These are phyloP conservation scores for Phaeodactylum tricornutum DNA, from an alignment of 108 stramenopile genomes.

Conservation along the genomic window DNA sequence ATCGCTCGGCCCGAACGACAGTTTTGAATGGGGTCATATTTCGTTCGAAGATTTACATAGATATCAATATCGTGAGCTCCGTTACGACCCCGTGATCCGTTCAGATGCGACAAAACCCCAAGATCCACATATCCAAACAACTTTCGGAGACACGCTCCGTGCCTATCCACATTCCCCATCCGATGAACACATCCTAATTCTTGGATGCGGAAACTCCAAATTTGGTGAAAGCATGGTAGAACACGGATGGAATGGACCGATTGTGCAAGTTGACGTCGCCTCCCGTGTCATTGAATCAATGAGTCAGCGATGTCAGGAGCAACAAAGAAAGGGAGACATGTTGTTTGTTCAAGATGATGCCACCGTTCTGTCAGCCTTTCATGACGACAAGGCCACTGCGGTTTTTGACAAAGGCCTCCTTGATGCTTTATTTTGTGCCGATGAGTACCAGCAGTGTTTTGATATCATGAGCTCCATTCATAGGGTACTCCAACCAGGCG, in stretches of 20 bases:
- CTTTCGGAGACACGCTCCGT: constrained; percentile 30
- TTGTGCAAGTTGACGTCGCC: constrained; percentile 63
- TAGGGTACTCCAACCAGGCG: constrained; percentile 49
- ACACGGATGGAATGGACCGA: constrained; percentile 26
- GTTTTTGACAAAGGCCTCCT: constrained; percentile 77
- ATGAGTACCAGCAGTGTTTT: constrained; percentile 32
- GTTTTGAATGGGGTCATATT: constrained; percentile 71
- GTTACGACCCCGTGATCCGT: no score
- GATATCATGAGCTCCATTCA: constrained; percentile 45
- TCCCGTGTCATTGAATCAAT: constrained; percentile 43
- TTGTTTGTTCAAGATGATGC: constrained; percentile 65
- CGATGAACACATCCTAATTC: constrained; percentile 52
- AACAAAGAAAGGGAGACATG: constrained; percentile 26
- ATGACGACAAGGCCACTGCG: constrained; percentile 40
- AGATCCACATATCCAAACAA: no score
- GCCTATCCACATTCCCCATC: constrained; percentile 10
- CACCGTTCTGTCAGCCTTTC: constrained; percentile 47
- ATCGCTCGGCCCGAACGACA: constrained; percentile 35
- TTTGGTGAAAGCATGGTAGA: constrained; percentile 60
- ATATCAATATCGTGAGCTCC: constrained; percentile 31
- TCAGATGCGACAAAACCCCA: no score
- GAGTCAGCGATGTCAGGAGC: constrained; percentile 28
- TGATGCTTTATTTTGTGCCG: constrained; percentile 65
- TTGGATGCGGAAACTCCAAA: constrained; percentile 74
- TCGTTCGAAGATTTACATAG: constrained; percentile 16